Evolutionary conservation across 2,329 filamentous ascomycete species (phyloP).

Genomic region (Botryotinia narcissicola): DNA sequence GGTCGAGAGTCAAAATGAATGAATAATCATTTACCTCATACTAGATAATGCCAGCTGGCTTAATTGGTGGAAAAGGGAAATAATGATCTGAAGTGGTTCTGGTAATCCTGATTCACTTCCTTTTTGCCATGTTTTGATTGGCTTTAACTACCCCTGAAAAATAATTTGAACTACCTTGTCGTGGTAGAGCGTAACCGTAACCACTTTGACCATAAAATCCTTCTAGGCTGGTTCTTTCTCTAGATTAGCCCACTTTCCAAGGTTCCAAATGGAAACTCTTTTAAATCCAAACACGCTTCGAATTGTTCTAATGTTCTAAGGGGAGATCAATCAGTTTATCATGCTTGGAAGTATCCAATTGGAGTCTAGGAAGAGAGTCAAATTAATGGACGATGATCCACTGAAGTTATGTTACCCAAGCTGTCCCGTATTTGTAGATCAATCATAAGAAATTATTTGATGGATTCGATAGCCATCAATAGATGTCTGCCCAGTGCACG

Average conservation of each 20-base stretch:
- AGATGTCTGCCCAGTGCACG: neutral
- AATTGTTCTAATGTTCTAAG: slow-evolving; percentile 2
- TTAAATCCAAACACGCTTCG: slow-evolving; percentile 11
- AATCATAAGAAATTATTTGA: slow-evolving; percentile 8
- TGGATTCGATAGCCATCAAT: slow-evolving; percentile 13
- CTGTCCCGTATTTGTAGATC: slow-evolving; percentile 10
- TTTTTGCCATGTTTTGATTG: slow-evolving; percentile 12
- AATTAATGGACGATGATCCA: neutral
- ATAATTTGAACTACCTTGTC: slow-evolving; percentile 5
- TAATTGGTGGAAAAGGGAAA: neutral
- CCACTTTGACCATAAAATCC: slow-evolving; percentile 12
- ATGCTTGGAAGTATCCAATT: neutral
- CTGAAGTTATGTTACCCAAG: slow-evolving; percentile 1
- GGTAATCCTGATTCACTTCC: neutral
- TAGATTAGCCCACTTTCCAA: slow-evolving; percentile 13
- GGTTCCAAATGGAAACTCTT: neutral
- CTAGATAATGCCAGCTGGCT: neutral
- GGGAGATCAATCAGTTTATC: slow-evolving; percentile 16
- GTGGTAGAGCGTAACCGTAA: neutral
- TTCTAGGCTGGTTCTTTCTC: slow-evolving; percentile 11
- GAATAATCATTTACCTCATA: neutral
- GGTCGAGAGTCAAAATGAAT: neutral
- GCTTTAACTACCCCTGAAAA: slow-evolving; percentile 16
- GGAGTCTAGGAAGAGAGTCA: neutral
- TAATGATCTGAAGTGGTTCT: neutral